Evolutionary conservation across 176 grass and related monocot species (phyloP).

Genomic region (Aegilops bicornis): DNA sequence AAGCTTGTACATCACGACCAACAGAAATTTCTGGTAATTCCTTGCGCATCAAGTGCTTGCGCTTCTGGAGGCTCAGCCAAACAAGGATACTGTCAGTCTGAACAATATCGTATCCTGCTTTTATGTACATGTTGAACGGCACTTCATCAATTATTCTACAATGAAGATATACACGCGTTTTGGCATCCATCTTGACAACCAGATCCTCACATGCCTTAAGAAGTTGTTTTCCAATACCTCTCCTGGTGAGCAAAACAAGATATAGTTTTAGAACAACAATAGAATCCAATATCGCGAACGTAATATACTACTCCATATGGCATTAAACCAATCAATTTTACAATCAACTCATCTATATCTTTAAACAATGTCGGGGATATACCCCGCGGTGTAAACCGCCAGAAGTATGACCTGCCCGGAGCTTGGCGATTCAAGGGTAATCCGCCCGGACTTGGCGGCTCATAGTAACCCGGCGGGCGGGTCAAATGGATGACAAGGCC

Average conservation of each 20-base stretch:
- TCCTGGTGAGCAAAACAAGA: slow-evolving; percentile 31
- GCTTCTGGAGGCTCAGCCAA: slow-evolving; percentile 74
- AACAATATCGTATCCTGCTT: slow-evolving; percentile 58
- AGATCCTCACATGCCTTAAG: slow-evolving; percentile 80
- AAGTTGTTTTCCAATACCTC: slow-evolving; percentile 74
- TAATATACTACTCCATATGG: neutral
- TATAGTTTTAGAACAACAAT: neutral
- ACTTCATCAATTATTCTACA: slow-evolving; percentile 78
- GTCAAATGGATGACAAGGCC: too few species aligned
- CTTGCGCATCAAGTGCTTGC: slow-evolving; percentile 84
- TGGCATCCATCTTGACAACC: slow-evolving; percentile 56
- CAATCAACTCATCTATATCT: neutral
- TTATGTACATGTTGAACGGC: slow-evolving; percentile 79
- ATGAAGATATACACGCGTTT: slow-evolving; percentile 68
- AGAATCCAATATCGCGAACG: neutral
- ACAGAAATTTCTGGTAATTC: slow-evolving; percentile 40
- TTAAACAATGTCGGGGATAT: neutral
- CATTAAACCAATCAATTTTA: neutral
- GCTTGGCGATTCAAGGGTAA: too few species aligned
- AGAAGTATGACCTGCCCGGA: too few species aligned
- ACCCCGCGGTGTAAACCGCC: too few species aligned
- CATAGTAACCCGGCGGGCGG: too few species aligned
- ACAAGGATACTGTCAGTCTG: slow-evolving; percentile 71
- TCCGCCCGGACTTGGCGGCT: too few species aligned
- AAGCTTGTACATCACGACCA: slow-evolving; percentile 6